A percentile compares a stretch with the other conserved stretches of the same genome.
Conservation (phyloP, 305 asterid genomes). For the Nicotiana rustica region DNA sequence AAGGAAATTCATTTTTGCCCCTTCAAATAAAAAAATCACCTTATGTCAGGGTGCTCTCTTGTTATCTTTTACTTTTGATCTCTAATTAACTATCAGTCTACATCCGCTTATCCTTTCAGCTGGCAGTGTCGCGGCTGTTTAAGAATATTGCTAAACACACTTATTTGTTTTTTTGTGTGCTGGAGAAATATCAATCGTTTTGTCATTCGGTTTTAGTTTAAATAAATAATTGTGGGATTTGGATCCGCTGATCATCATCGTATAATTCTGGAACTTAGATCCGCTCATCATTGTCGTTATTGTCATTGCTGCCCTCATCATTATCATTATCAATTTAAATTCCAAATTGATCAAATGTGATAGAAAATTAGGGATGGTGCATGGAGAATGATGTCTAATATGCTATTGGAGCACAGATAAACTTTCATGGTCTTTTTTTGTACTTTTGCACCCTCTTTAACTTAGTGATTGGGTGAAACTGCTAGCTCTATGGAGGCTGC, state of each 20-base stretch:
- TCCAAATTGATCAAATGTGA: neutral
- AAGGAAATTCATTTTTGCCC: neutral
- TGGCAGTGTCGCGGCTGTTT: neutral
- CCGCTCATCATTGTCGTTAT: neutral
- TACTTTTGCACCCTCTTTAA: conserved; percentile 26
- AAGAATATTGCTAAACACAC: conserved; percentile 11
- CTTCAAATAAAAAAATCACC: neutral
- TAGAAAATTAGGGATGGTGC: neutral
- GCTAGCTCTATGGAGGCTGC: conserved; percentile 17
- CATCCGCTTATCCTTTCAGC: neutral
- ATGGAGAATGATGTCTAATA: neutral
- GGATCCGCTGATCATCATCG: neutral
- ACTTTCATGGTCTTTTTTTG: conserved; percentile 9
- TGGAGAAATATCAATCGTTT: neutral
- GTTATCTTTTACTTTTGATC: neutral
- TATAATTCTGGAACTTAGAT: neutral
- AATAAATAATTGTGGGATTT: neutral
- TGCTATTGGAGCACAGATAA: neutral
- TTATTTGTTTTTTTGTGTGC: neutral
- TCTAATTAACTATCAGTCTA: neutral
- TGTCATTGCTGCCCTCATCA: neutral
- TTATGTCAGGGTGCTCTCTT: neutral
- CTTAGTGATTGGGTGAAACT: neutral
- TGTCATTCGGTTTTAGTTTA: neutral
- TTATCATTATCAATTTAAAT: conserved; percentile 12